Base-by-base conservation (phyloP, 805 yeast genomes). In the Candida suzukii region DNA sequence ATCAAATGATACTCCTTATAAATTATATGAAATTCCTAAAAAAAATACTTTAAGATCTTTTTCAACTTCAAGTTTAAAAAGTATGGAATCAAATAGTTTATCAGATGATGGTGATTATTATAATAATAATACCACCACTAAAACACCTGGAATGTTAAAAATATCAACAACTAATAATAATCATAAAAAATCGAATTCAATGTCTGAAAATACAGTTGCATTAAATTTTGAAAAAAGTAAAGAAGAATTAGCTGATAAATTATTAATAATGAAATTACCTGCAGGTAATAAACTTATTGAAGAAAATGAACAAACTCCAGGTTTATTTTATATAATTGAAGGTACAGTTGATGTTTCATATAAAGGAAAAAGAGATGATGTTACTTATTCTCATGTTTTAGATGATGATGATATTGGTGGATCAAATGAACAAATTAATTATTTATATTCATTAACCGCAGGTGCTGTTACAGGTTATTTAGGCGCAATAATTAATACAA, bases 391-490 rank as follows among this genome's bases (percentile, higher is more conserved):
- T 7, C 16, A 17, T 17, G 14, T 7, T 17, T n/a, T 34, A 21
- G 40, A 39, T 13, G 31, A 39, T 13, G 31, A 27, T 24, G 13
- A 39, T 4, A 13, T 27, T 14, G 27, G 44, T 10, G 41, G 35
- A 6, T 14, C 38, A 13, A 46, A 40, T 33, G 19, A 42, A 41
- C 51, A 50, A 25, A 70, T 68, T 30, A 71, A 68, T 30, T 58
- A 61, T 24, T 50, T 86, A 2, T 81, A 80, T 49, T 71, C 78
- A 0, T 79, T 88, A 2, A 63, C 71, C 14, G 68, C 81, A 2
- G 97, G 97, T 7, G 93, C 93, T 4, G 59, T 91, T 14, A 95
- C 91, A 0, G 98, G 98, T 0, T 91, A 86, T 54, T 58, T 91
- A 37, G 87, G 95, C 4, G 74, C 95, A 0, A 60, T 90, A 14